Conservation (phyloP, 345 rosid species). For the Eucalyptus paniculata region DNA sequence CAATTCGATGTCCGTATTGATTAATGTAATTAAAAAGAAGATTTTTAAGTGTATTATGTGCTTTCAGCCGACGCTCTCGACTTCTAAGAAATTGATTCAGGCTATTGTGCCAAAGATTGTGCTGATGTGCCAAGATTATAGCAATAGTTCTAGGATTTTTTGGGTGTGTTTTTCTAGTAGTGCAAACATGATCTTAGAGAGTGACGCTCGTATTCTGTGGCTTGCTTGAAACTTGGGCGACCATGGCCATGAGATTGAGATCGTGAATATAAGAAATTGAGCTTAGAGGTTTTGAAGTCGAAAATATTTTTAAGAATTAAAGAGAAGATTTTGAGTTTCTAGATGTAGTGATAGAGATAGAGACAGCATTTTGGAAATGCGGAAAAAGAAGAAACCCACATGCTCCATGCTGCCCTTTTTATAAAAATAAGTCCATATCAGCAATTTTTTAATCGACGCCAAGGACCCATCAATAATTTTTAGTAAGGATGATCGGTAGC, state of each 20-base stretch:
- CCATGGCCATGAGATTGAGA: background rate
- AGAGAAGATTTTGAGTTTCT: background rate
- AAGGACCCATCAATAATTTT: background rate
- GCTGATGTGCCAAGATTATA: no score
- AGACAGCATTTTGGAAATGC: background rate
- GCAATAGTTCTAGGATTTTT: background rate
- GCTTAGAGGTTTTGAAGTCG: background rate
- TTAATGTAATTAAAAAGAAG: background rate
- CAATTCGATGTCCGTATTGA: background rate
- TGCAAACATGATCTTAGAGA: background rate
- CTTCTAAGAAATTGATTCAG: background rate
- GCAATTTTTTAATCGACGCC: background rate
- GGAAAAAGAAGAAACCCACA: background rate
- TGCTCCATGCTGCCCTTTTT: background rate
- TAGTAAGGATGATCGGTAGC: background rate
- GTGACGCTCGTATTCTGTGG: background rate
- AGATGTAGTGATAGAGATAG: background rate
- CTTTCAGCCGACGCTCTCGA: background rate
- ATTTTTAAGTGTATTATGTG: background rate
- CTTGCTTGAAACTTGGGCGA: background rate
- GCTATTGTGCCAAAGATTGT: no score
- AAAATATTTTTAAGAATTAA: background rate
- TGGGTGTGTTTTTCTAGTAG: fast-evolving
- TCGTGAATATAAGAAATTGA: background rate
- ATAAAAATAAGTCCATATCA: background rate